Base-by-base conservation (phyloP, 2,329 filamentous ascomycete species). In the Aspergillus awamori region DNA sequence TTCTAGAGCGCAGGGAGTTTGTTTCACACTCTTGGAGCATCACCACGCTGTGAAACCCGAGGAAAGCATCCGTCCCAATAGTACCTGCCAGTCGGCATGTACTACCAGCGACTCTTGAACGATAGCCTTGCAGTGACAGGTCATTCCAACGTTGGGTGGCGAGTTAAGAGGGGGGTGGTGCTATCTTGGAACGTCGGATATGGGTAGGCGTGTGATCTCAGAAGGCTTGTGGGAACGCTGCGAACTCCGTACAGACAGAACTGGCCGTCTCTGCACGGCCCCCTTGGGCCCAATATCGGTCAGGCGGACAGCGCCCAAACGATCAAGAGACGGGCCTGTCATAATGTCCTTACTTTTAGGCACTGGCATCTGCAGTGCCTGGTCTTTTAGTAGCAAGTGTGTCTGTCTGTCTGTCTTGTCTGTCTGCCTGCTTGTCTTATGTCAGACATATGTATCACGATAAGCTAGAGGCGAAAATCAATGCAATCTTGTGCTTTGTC, bases 321-420 rank as follows among this genome's bases (percentile, higher is more conserved):
- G n/a, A 22, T 28, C 20, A 20, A 20, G 10, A 39, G 15, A 45
- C 17, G 13, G 39, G 11, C 43, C 45, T 45, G 43, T 20, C 24
- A 56, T 56, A 33, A 20, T 17, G 33, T 20, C n/a, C 39, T 17
- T 43, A 56, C 39, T 39, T 24, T 53, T 39, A 56, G 53, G 53
- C 39, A 56, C 36, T 33, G 10, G n/a, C 26, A 28, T 28, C 20
- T 33, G 26, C 39, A 47, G n/a, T 10, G 20, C 15, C 15, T 51
- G 47, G 26, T 51, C 47, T 10, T 20, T 17, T 17, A 26, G 47
- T 28, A 30, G 26, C 15, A 26, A 20, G 26, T 15, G 26, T 36
- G 33, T 36, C 28, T 30, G 28, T 13, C 28, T 30, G 28, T 30
- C 33, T 13, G 33, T 13, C 33, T 20, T 30, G 28, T 13, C 28